Conservation (phyloP, 2,329 filamentous ascomycete genomes). For the Nakataea oryzae region DNA sequence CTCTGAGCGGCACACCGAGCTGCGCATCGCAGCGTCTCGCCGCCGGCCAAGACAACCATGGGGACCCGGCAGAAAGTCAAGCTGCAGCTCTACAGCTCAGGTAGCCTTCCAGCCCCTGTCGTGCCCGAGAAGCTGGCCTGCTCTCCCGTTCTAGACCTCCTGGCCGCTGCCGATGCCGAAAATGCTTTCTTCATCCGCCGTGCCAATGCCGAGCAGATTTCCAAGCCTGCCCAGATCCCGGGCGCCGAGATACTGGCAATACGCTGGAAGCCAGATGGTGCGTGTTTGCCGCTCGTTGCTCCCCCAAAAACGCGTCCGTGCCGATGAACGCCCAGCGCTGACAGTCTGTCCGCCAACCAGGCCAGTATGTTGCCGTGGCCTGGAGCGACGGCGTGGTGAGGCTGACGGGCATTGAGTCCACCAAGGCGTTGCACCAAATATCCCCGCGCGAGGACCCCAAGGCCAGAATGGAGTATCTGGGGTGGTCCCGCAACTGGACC, state of each 20-base stretch:
- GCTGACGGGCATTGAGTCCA: slow-evolving; percentile 68
- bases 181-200: slow-evolving; percentile 63
- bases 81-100: slow-evolving; percentile 1
- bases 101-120: slow-evolving; percentile 30
- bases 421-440: slow-evolving; percentile 70
- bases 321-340: not conserved
- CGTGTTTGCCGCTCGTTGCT: slow-evolving; percentile 10
- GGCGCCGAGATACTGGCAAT: slow-evolving; percentile 35
- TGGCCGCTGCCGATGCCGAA: slow-evolving; percentile 60
- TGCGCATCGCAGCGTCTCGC: not conserved
- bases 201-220: slow-evolving; percentile 59
- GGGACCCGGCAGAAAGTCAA: not conserved
- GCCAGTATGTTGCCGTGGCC: slow-evolving; percentile 68
- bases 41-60: not conserved
- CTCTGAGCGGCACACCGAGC: not conserved
- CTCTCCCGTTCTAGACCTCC: slow-evolving; percentile 77
- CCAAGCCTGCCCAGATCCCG: slow-evolving; percentile 30
- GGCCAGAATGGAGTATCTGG: slow-evolving; percentile 38
- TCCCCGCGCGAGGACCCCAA: slow-evolving; percentile 33
- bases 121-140: slow-evolving; percentile 54
- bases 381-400: slow-evolving; percentile 76
- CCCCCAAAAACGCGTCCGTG: not conserved
- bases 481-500: slow-evolving; percentile 37
- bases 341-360: slow-evolving; percentile 22
- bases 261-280: slow-evolving; percentile 61